Conservation (phyloP, 352 stramenopile species). For the Globisporangium splendens region DNA sequence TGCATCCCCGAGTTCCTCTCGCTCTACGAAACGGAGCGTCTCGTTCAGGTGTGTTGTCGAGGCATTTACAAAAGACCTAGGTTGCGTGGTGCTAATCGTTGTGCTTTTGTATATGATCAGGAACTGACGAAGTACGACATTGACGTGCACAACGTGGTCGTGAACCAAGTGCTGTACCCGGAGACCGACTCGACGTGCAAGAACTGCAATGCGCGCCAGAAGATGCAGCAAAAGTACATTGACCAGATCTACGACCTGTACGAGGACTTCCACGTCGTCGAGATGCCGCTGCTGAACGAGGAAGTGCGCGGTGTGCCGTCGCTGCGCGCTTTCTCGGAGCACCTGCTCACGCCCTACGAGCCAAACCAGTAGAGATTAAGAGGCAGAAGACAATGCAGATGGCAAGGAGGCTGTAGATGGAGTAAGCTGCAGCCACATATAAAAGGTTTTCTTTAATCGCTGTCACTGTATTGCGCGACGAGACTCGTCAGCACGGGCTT, state of each 20-base stretch:
- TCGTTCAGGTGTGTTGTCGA: slow-evolving; percentile 40
- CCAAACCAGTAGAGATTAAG: slow-evolving; percentile 42
- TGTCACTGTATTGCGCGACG: slow-evolving; percentile 82
- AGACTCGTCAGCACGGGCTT: slow-evolving; percentile 43
- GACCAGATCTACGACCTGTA: slow-evolving; percentile 99
- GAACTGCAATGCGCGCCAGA: slow-evolving; percentile 96
- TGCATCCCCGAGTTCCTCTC: slow-evolving; percentile 99
- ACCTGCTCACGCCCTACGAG: slow-evolving; percentile 94
- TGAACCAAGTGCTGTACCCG: slow-evolving; percentile 98
- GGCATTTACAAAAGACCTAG: too few species aligned
- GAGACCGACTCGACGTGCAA: slow-evolving; percentile 71
- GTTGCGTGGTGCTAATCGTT: neutral
- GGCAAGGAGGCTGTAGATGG: slow-evolving; percentile 2
- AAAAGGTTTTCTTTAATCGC: slow-evolving; percentile 23
- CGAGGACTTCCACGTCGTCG: slow-evolving; percentile 98
- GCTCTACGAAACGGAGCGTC: slow-evolving; percentile 99
- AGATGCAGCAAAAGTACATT: slow-evolving; percentile 99
- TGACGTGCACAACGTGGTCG: slow-evolving; percentile 99
- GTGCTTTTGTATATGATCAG: slow-evolving; percentile 52
- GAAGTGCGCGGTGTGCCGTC: slow-evolving; percentile 96
- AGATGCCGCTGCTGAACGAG: slow-evolving; percentile 98
- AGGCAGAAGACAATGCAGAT: neutral
- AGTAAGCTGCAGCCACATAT: neutral
- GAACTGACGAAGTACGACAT: slow-evolving; percentile 99
- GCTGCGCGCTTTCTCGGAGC: slow-evolving; percentile 93